Conservation (phyloP, 2,329 filamentous ascomycete genomes). For the Colletotrichum spinosum region DNA sequence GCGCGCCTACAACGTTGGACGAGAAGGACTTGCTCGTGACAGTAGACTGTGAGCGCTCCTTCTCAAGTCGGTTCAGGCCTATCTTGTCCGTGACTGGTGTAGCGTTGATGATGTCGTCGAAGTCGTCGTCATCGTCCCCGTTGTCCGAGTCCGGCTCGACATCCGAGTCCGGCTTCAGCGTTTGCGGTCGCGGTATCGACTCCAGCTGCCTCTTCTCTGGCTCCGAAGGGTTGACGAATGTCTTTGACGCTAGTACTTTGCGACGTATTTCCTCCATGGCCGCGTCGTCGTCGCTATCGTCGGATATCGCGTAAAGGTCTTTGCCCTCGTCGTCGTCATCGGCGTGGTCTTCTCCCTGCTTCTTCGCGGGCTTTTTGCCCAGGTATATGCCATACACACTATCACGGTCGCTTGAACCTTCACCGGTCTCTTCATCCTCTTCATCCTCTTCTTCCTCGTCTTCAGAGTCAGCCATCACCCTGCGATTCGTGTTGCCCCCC, state of each 20-base stretch:
- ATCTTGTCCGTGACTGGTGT: constrained; percentile 89
- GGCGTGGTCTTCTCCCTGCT: constrained; percentile 44
- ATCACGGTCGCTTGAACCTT: constrained; percentile 57
- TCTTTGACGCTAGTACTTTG: constrained; percentile 90
- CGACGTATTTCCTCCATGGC: constrained; percentile 93
- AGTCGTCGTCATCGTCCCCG: constrained; percentile 76
- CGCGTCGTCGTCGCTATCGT: constrained; percentile 81
- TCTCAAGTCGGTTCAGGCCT: constrained; percentile 70
- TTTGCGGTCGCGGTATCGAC: constrained; percentile 70
- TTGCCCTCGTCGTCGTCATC: constrained; percentile 59
- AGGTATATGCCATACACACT: constrained; percentile 70
- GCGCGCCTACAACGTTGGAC: constrained; percentile 60
- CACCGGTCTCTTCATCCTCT: constrained; percentile 58
- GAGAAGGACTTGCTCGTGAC: constrained; percentile 64
- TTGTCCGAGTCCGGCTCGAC: constrained; percentile 80
- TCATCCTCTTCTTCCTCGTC: constrained; percentile 63
- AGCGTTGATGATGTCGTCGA: constrained; percentile 93
- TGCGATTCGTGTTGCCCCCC: constrained; percentile 87
- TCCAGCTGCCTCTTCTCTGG: constrained; percentile 67
- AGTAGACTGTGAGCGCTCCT: constrained; percentile 62
- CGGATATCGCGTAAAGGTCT: constrained; percentile 82
- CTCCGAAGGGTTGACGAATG: constrained; percentile 75
- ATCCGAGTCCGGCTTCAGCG: constrained; percentile 70
- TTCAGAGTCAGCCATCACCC: constrained; percentile 64
- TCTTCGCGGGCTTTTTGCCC: constrained; percentile 61